Conservation (phyloP, 345 rosid species). For the Laguncularia racemosa region DNA sequence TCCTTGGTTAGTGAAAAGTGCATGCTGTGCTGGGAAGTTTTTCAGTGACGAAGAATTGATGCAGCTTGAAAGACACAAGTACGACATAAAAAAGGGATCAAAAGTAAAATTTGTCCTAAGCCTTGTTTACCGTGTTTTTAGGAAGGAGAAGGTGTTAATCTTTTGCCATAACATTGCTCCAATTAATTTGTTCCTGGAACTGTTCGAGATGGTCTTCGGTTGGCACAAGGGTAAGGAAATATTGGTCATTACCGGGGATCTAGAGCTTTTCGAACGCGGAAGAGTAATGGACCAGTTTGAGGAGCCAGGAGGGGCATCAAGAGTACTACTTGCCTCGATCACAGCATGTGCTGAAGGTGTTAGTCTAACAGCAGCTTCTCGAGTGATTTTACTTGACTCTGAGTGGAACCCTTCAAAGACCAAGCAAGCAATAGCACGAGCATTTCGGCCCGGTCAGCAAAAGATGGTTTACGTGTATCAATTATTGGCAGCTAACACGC, state of each 20-base stretch:
- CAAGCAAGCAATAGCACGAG: constrained; percentile 90
- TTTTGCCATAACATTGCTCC: constrained; percentile 98
- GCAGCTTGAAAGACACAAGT: constrained; percentile 52
- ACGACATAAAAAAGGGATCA: constrained; percentile 58
- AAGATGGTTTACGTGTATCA: constrained; percentile 89
- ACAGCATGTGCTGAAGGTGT: constrained; percentile 96
- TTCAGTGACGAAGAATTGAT: constrained; percentile 35
- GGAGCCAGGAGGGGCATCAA: constrained; percentile 55
- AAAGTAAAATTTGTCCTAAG: constrained; percentile 89
- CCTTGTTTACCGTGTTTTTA: constrained; percentile 65
- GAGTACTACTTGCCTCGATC: constrained; percentile 72
- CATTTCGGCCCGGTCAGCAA: constrained; percentile 87
- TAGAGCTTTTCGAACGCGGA: constrained; percentile 85
- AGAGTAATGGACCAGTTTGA: constrained; percentile 77
- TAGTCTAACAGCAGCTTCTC: constrained; percentile 94
- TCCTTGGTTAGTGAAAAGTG: constrained; percentile 68
- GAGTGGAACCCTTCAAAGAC: constrained; percentile 98
- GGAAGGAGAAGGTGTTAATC: constrained; percentile 65
- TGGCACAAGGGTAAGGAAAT: constrained; percentile 81
- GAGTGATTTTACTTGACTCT: constrained; percentile 68
- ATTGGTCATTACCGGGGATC: constrained; percentile 69
- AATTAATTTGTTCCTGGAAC: constrained; percentile 48
- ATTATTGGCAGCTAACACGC: constrained; percentile 67
- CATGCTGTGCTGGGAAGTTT: constrained; percentile 58
- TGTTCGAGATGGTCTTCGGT: constrained; percentile 58